Evolutionary conservation across 2,329 filamentous ascomycete species (phyloP), one percentile per base, ranked within the genome.

Genomic region (Neonectria hederae): DNA sequence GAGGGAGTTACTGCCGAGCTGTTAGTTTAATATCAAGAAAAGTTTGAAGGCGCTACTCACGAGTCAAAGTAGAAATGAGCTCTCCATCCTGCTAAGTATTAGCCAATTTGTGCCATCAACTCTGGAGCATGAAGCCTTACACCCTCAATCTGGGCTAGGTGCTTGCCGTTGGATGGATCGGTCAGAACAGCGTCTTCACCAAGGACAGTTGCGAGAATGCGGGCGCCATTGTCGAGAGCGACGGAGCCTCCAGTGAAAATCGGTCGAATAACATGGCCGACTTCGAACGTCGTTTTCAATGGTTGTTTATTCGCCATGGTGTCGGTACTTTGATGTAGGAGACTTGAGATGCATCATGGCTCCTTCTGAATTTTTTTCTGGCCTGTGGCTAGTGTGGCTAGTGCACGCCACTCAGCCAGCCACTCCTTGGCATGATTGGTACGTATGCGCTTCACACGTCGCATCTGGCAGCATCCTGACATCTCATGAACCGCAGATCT

Each of bases 221-320:
- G 88, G 55, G 94, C 94, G 80, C 89, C 88, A 77, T 90, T 87
- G 83, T 95, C 93, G 65, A 98, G 86, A 30, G 93, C 89, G 63
- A 97, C 89, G 69, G 92, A 91, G 46, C 96, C 96, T 59, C 96
- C 96, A 2, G 95, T 97, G 76, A 96, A 97, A 54, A 98, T 95
- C 21, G 96, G 96, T 73, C 94, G 92, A 60, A 99, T 92, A 52
- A 93, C 92, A 74, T 91, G 89, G 69, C 87, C 87, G 63, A 91
- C 88, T 75, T 97, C 92, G 78, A 97, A 99, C 4, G 95, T 97
- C 62, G 94, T 97, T 84, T 94, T 97, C 72, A 87, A 83, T 19
- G 87, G 83, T 64, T 87, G 81, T 78, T 88, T 89, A 65, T 81
- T 86, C 59, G 89, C 86, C 89, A 91, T 79, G 61, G 53, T 71